Evolutionary conservation across 2,329 filamentous ascomycete species (phyloP).

Genomic region (Onygenales sp.): DNA sequence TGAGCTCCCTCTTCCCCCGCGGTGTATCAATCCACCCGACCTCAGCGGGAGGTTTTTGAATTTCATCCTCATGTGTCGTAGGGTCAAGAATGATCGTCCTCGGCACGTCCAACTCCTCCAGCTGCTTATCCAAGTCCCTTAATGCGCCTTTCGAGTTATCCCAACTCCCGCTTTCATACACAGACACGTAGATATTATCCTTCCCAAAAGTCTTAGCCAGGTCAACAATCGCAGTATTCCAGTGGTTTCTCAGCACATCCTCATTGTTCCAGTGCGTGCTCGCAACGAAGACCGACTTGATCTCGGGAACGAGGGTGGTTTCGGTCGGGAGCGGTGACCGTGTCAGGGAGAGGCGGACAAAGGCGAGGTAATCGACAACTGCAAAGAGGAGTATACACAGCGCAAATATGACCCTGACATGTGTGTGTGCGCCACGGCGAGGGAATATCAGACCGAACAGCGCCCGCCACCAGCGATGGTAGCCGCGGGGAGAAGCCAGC

Average conservation of each 20-base stretch:
- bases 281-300: conserved; percentile 49
- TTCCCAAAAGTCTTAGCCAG: conserved; percentile 49
- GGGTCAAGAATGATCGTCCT: conserved; percentile 50
- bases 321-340: background rate
- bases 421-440: background rate
- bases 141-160: conserved; percentile 59
- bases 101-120: conserved; percentile 45
- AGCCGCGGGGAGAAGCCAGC: conserved; percentile 1
- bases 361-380: background rate
- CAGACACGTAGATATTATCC: conserved; percentile 57
- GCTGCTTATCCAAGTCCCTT: conserved; percentile 44
- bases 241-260: conserved; percentile 49
- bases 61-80: conserved; percentile 49
- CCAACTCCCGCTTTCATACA: conserved; percentile 60
- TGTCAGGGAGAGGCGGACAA: background rate
- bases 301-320: background rate
- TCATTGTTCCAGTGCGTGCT: conserved; percentile 62
- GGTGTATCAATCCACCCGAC: conserved; percentile 58
- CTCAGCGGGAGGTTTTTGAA: conserved; percentile 34
- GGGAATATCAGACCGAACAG: background rate
- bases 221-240: conserved; percentile 52
- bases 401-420: background rate
- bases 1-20: conserved; percentile 43
- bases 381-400: background rate
- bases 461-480: background rate